Conservation (phyloP, 495 filamentous ascomycete species). For the Penicillium argentinense region DNA sequence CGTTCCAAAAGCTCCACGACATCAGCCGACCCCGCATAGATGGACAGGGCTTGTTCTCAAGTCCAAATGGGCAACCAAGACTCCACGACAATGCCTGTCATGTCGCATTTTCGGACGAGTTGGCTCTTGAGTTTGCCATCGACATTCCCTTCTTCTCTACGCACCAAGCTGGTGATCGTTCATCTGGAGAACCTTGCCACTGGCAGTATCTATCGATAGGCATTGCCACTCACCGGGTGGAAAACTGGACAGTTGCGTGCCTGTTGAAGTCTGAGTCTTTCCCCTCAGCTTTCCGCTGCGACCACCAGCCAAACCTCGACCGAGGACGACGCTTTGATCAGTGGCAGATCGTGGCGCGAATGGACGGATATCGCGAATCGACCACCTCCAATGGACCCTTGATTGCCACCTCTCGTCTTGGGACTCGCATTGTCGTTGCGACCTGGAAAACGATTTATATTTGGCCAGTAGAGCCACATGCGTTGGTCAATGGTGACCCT, state of each 20-base stretch:
- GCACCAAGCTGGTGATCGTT: constrained; percentile 19
- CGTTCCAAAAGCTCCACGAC: constrained; percentile 18
- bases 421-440: constrained; percentile 43
- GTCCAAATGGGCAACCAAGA: constrained; percentile 6
- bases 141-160: constrained; percentile 43
- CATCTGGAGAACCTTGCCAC: constrained; percentile 23
- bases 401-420: constrained; percentile 38
- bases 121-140: constrained; percentile 40
- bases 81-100: constrained; percentile 28
- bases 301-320: constrained; percentile 42
- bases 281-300: constrained; percentile 25
- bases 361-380: constrained; percentile 40
- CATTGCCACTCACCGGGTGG: constrained; percentile 38
- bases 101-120: constrained; percentile 25
- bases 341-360: constrained; percentile 40
- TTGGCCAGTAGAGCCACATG: constrained; percentile 43
- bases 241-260: constrained; percentile 43
- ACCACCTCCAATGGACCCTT: constrained; percentile 41
- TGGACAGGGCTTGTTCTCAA: too few species aligned
- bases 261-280: constrained; percentile 35
- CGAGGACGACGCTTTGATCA: constrained; percentile 36
- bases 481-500: constrained; percentile 29
- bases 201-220: constrained; percentile 45
- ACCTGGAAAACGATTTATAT: constrained; percentile 48
- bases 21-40: too few species aligned